These are phyloP conservation scores for Sclerospora graminicola DNA, from an alignment of 352 stramenopile species.

Conservation along the genomic window DNA sequence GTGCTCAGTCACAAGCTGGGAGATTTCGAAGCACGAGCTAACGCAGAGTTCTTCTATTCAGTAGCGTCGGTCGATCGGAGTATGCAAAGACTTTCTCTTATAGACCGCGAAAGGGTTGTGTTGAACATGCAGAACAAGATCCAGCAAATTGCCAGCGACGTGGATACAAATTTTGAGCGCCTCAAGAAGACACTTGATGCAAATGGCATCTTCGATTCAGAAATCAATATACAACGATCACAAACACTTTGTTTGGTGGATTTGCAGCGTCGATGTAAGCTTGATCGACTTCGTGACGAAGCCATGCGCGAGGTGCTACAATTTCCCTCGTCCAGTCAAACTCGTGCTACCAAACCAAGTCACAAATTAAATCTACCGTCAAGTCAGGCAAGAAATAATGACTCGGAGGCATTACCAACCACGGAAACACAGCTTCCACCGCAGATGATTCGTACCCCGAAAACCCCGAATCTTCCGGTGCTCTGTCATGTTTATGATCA, in stretches of 20 bases:
- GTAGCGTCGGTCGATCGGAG: constrained; percentile 33
- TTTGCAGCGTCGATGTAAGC: constrained; percentile 47
- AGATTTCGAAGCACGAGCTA: constrained; percentile 65
- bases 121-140: constrained; percentile 60
- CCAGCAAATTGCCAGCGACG: constrained; percentile 37
- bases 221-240: constrained; percentile 42
- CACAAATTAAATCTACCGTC: too few relatives aligned
- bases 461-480: too few relatives aligned
- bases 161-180: constrained; percentile 42
- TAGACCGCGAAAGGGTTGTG: constrained; percentile 72
- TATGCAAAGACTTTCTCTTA: constrained; percentile 42
- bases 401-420: too few relatives aligned
- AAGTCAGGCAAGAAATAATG: too few relatives aligned
- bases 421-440: too few relatives aligned
- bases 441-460: too few relatives aligned
- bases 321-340: too few relatives aligned
- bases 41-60: constrained; percentile 7
- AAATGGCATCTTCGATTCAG: constrained; percentile 54
- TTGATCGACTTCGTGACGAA: constrained; percentile 53
- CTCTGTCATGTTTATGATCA: too few relatives aligned
- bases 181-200: constrained; percentile 44
- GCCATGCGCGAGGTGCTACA: too few relatives aligned
- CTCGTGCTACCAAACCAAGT: too few relatives aligned
- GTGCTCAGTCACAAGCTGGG: constrained; percentile 72
- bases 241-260: constrained; percentile 64